Evolutionary conservation across 2,329 filamentous ascomycete genomes (phyloP).

Genomic region (Pseudopithomyces chartarum): DNA sequence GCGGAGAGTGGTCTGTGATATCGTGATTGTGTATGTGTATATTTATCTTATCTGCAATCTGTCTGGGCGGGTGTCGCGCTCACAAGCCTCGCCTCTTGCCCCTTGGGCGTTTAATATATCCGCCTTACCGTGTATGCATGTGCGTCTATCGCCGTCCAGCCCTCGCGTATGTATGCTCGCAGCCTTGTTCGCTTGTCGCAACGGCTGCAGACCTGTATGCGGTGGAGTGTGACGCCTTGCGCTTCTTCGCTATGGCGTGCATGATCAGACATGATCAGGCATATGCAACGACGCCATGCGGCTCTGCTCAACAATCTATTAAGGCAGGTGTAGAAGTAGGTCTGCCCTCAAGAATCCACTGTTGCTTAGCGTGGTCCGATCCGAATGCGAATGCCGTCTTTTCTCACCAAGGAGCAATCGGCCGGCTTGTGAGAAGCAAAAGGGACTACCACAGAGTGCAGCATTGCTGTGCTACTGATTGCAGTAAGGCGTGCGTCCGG

Average conservation of each 20-base stretch:
- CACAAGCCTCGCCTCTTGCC: slow-evolving; percentile 6
- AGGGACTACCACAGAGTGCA: not conserved
- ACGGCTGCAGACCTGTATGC: slow-evolving; percentile 6
- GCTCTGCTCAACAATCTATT: slow-evolving; percentile 25
- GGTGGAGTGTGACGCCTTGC: slow-evolving; percentile 14
- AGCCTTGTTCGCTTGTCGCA: slow-evolving; percentile 17
- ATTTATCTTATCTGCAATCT: slow-evolving; percentile 4
- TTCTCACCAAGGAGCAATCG: not conserved
- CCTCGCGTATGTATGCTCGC: slow-evolving; percentile 17
- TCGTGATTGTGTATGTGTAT: slow-evolving; percentile 11
- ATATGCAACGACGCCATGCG: slow-evolving; percentile 38
- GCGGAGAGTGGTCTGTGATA: slow-evolving; percentile 10
- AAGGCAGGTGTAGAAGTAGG: not conserved
- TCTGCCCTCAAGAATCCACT: not conserved
- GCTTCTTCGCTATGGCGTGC: slow-evolving; percentile 24
- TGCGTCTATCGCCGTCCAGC: slow-evolving; percentile 22
- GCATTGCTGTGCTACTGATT: not conserved
- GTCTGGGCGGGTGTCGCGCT: slow-evolving; percentile 1
- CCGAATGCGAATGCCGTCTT: not conserved
- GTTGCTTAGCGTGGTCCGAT: not conserved
- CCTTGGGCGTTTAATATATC: slow-evolving; percentile 28
- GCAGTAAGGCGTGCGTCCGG: not conserved
- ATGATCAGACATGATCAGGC: slow-evolving; percentile 28
- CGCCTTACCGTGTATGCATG: slow-evolving; percentile 24
- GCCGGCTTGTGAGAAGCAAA: not conserved